Conservation (phyloP, 2,329 filamentous ascomycete species). For the Amylocarpus encephaloides region DNA sequence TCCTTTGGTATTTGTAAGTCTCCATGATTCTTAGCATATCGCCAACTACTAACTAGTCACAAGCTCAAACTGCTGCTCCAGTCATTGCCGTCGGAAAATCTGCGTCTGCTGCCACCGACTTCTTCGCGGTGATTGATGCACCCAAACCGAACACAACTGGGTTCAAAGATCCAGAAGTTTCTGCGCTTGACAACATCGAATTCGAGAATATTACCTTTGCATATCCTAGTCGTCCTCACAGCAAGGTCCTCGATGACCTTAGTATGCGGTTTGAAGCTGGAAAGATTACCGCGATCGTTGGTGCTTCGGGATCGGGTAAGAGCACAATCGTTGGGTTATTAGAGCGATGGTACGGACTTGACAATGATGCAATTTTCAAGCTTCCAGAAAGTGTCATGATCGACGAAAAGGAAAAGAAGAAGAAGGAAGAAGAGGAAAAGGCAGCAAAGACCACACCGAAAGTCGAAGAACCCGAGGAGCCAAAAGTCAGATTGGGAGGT, state of each 20-base stretch:
- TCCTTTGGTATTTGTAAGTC: slow-evolving; percentile 45
- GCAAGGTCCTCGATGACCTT: slow-evolving; percentile 56
- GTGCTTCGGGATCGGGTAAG: slow-evolving; percentile 67
- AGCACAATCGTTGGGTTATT: slow-evolving; percentile 67
- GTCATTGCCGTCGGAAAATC: slow-evolving; percentile 44
- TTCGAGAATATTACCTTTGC: slow-evolving; percentile 64
- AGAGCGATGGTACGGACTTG: slow-evolving; percentile 64
- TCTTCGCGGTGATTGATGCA: slow-evolving; percentile 34
- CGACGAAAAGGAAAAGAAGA: slow-evolving; percentile 31
- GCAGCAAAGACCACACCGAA: slow-evolving; percentile 19
- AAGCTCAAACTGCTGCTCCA: slow-evolving; percentile 46
- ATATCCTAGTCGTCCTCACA: slow-evolving; percentile 60
- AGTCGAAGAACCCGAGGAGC: slow-evolving; percentile 33
- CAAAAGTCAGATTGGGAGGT: slow-evolving; percentile 44
- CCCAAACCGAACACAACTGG: slow-evolving; percentile 35
- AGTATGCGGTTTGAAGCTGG: slow-evolving; percentile 53
- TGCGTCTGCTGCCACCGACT: slow-evolving; percentile 33
- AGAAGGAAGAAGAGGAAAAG: slow-evolving; percentile 28
- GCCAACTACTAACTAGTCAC: not conserved
- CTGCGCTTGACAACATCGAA: slow-evolving; percentile 47
- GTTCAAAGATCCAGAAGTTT: slow-evolving; percentile 44
- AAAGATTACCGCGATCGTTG: slow-evolving; percentile 68
- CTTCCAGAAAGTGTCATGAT: slow-evolving; percentile 37
- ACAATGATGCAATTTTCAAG: slow-evolving; percentile 43
- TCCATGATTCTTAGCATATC: not conserved